Evolutionary conservation across 2,329 filamentous ascomycete genomes (phyloP), one percentile per base, ranked within the genome.

Genomic region (Phyllachora maydis): DNA sequence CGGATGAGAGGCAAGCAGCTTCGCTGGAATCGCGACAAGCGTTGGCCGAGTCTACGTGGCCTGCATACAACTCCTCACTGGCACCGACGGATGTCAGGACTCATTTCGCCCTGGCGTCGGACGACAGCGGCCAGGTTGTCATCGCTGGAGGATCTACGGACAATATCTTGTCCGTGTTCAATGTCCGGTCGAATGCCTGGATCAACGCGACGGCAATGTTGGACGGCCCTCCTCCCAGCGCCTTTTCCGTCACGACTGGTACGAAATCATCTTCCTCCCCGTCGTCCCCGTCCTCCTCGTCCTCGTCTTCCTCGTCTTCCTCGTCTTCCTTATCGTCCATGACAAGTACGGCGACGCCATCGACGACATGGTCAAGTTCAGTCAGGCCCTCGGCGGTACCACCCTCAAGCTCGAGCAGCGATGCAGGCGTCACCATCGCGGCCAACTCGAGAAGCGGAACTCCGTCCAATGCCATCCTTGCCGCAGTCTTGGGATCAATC

Each of bases 401-500:
- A 3, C 25, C 42, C 4, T 30, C 37, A 8, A 16, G n/a, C n/a
- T n/a, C n/a, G n/a, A n/a, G n/a, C n/a, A n/a, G n/a, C n/a, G n/a
- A n/a, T n/a, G n/a, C n/a, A n/a, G n/a, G n/a, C n/a, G n/a, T n/a
- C n/a, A n/a, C n/a, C n/a, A n/a, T n/a, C n/a, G n/a, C n/a, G n/a
- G n/a, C n/a, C n/a, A n/a, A n/a, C n/a, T n/a, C n/a, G n/a, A n/a
- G n/a, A n/a, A n/a, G n/a, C n/a, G n/a, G n/a, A n/a, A n/a, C n/a
- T n/a, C n/a, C n/a, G n/a, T n/a, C 52, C 41, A 52, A 59, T 46
- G 34, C 67, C 6, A 73, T 92, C 14, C 59, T 93, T 2, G 83
- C 78, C 16, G 77, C 78, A 23, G 77, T 77, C 0, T 58, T 95
- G 1, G 82, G 83, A 8, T 69, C 72, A n/a, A 68, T 92, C 12